Evolutionary conservation across 1,284 basidiomycete genomes (phyloP), one percentile per base, ranked within the genome.

Genomic region (Trichosporon sp.): DNA sequence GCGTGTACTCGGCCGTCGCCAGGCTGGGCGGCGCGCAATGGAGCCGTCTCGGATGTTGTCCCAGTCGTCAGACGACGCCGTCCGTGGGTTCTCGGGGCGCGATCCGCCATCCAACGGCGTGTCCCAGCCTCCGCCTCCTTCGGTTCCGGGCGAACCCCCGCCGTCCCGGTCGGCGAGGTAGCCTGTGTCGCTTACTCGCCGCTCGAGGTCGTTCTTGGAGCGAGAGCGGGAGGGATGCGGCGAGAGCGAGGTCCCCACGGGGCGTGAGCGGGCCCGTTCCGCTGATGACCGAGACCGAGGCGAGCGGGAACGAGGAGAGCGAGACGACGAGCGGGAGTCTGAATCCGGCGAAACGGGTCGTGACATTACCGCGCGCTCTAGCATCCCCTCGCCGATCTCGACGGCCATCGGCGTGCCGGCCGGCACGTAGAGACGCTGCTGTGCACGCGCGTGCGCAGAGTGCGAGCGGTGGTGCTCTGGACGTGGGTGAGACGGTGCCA

Each of bases 1-100:
- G 19, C 52, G 58, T 0, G 77, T 73, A 11, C 65, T 63, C 0
- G 79, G 73, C 62, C 73, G 65, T 56, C 78, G 66, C 78, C 78
- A 81, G 13, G 59, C 54, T 0, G 76, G 69, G 36, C 73, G 68
- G 16, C 74, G 64, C 6, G 70, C 60, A 56, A 76, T 37, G 67
- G 67, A 40, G 3, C 71, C 73, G 23, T 70, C 71, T 13, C 72
- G 63, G 6, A 71, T 25, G 31, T 70, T 71, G 56, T 72, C 70
- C 71, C 71, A 74, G 57, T 71, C 68, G 54, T 64, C 63, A 8
- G 44, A 33, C 4, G 59, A 58, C 21, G 59, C 59, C 0, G 56
- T 64, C 34, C 63, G 59, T 6, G 44, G 37, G 21, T 49, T 27
- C 49, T 16, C 25, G 2, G 46, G 13, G 23, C 52, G 54, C 19